Evolutionary conservation across 257 asterid species (phyloP).

Genomic region (Ehretia macrophylla): DNA sequence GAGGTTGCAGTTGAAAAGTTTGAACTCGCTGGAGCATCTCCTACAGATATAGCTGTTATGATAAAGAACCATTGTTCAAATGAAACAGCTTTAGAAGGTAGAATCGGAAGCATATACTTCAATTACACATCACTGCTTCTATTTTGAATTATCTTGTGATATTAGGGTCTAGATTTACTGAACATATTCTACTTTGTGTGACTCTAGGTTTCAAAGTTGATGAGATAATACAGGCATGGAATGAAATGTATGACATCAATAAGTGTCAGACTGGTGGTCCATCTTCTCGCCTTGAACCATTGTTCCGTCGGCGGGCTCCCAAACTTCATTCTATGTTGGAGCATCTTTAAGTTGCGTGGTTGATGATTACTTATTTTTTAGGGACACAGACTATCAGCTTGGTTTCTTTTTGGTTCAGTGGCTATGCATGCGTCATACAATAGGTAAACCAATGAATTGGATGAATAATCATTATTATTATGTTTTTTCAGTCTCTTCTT

Average conservation of each 20-base stretch:
- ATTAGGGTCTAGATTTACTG: conserved; percentile 14
- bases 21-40: conserved; percentile 81
- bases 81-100: conserved; percentile 91
- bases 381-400: not conserved
- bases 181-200: conserved; percentile 14
- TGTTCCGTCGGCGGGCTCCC: conserved; percentile 75
- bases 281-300: conserved; percentile 66
- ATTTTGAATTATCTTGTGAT: not conserved
- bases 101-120: not conserved
- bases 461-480: too few relatives aligned
- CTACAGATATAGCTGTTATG: conserved; percentile 85
- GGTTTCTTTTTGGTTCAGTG: conserved; percentile 9
- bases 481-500: too few relatives aligned
- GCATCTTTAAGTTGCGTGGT: conserved; percentile 34
- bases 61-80: conserved; percentile 95
- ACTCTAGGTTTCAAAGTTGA: conserved; percentile 82
- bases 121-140: not conserved
- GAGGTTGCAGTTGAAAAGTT: conserved; percentile 94
- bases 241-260: conserved; percentile 86
- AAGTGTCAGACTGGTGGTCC: conserved; percentile 75
- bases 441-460: conserved; percentile 8
- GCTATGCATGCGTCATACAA: conserved; percentile 1
- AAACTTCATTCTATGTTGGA: conserved; percentile 70
- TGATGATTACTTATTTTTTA: conserved; percentile 1
- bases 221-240: conserved; percentile 99